Percentiles rank a stretch among this genome's conserved stretches.
phyloP scores from a whole-genome alignment of 345 rosid species.

The Eucalyptus cloeziana region DNA sequence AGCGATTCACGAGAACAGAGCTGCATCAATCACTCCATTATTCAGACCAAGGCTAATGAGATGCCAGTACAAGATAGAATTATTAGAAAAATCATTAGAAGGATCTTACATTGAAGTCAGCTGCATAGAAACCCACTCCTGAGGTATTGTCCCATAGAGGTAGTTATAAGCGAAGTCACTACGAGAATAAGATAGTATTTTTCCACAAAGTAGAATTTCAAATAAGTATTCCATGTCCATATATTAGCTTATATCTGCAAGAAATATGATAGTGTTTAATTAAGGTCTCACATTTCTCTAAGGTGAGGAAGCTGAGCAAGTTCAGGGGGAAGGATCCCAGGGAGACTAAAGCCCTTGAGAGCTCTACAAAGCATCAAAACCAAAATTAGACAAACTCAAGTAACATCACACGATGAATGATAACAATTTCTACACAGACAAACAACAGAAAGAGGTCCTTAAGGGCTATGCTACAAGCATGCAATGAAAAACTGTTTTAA shows the following conservation, averaged over 20 bases:
- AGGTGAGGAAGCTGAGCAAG: constrained; percentile 47
- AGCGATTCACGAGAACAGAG: constrained; percentile 17
- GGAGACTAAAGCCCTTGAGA: constrained; percentile 42
- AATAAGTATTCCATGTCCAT: neutral
- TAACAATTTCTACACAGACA: neutral
- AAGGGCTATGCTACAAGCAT: neutral
- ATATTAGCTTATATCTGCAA: neutral
- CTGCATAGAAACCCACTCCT: constrained; percentile 25
- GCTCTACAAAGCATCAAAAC: constrained; percentile 6
- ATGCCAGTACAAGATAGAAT: neutral
- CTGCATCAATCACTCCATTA: constrained; percentile 4
- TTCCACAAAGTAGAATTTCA: neutral
- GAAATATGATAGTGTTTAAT: neutral
- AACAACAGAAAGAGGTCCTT: neutral
- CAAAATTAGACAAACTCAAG: neutral
- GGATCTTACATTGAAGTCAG: constrained; percentile 13
- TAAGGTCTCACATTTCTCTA: constrained; percentile 29
- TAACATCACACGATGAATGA: neutral
- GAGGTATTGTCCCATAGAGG: constrained; percentile 31
- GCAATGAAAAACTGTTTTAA: neutral
- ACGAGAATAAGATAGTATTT: neutral
- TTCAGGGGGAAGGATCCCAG: constrained; percentile 62
- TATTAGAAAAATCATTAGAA: neutral
- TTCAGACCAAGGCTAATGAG: neutral
- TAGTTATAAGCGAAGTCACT: constrained; percentile 24